phyloP scores from a whole-genome alignment of 129 eudicot genomes.

The Glebionis coronaria region DNA sequence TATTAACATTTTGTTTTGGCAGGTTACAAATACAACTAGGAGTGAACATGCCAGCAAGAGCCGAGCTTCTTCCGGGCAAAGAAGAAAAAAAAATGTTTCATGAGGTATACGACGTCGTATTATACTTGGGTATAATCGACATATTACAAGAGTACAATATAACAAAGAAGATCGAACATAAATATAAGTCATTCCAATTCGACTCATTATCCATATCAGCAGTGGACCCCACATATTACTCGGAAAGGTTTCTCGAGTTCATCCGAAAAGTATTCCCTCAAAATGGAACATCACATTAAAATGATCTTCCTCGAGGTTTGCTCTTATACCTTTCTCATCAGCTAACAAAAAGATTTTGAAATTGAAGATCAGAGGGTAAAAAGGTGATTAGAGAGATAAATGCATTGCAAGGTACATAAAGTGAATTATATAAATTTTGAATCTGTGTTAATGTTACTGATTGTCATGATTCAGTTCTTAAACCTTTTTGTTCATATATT shows the following conservation, averaged over 20 bases:
- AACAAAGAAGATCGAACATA: constrained; percentile 80
- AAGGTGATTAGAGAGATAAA: neutral
- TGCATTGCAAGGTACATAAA: constrained; percentile 14
- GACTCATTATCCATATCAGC: constrained; percentile 81
- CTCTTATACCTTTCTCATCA: neutral
- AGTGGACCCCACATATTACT: constrained; percentile 80
- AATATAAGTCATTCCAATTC: constrained; percentile 35
- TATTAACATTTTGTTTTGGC: neutral
- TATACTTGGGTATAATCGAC: constrained; percentile 87
- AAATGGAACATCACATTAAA: constrained; percentile 33
- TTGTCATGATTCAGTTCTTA: neutral
- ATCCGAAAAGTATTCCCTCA: constrained; percentile 81
- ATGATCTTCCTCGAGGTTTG: neutral
- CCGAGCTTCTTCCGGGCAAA: constrained; percentile 63
- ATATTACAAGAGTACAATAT: constrained; percentile 91
- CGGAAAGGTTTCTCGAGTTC: constrained; percentile 68
- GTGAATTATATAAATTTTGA: constrained; percentile 2
- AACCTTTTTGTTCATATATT: too few species aligned
- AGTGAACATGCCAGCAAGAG: constrained; percentile 98
- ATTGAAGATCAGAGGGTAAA: neutral
- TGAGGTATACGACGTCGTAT: constrained; percentile 79
- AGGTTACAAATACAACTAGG: constrained; percentile 95
- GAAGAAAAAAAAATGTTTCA: constrained; percentile 51
- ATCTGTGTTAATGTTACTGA: neutral
- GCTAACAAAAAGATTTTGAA: neutral